Evolutionary conservation across 2,329 filamentous ascomycete genomes (phyloP), one percentile per base, ranked within the genome.

Genomic region (Ceratocystis colombiana): DNA sequence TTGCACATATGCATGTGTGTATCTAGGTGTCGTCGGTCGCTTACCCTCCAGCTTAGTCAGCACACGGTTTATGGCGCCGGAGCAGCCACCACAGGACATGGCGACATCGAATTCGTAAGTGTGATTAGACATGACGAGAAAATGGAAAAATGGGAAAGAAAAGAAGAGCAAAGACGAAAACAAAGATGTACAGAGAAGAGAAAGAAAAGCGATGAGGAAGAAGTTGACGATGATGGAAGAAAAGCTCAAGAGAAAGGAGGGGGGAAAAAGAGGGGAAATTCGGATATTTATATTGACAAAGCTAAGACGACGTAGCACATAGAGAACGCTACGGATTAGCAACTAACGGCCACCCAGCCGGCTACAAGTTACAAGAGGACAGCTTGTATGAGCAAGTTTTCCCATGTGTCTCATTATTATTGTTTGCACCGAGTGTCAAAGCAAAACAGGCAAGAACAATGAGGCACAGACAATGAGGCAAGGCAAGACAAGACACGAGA

Each of bases 81-180:
- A 96, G 86, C 94, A 99, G 76, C 94, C 94, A 75, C 89, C 85
- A 79, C 94, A 99, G 82, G 81, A 88, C 94, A 99, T 99, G 77
- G 80, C 82, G 76, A 97, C 85, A 77, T 92, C 87, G 82, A 97
- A 97, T 77, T 94, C 90, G 88, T 97, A 97, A 71, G 85, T 89
- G 81, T 96, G 90, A 71, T 88, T 85, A 68, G 86, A 79, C 88
- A 92, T 91, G 30, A 50, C 48, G 53, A 7, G 3, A 10, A 63
- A 70, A 66, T 59, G 25, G 5, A 45, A 44, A 20, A 41, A 44
- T 12, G 6, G 64, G 70, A 65, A 62, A 62, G 5, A 25, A 44
- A 62, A 62, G 61, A 20, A 44, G 22, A 5, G 33, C n/a, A 37
- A 62, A 20, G 57, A 62, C 66, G 62, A 61, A 62, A 48, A 66